These are phyloP conservation scores for Plasmodium vinckei DNA, from an alignment of 169 alveolate genomes.

Conservation along the genomic window DNA sequence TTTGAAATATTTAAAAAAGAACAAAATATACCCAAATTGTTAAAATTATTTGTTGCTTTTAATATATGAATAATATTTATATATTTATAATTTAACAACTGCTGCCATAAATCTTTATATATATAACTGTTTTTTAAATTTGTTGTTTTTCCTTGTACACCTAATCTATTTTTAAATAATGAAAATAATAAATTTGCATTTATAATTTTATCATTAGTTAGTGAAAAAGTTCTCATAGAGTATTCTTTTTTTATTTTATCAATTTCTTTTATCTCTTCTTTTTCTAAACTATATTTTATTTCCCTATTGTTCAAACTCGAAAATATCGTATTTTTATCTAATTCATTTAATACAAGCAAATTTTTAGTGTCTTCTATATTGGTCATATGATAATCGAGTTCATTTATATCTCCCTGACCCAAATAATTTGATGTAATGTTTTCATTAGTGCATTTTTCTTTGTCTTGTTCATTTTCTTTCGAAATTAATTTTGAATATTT, in stretches of 20 bases:
- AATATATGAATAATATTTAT: slow-evolving; percentile 58
- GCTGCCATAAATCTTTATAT: slow-evolving; percentile 54
- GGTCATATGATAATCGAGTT: background rate
- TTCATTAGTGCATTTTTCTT: background rate
- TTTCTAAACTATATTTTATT: background rate
- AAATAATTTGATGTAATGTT: background rate
- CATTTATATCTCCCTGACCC: background rate
- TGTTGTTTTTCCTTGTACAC: background rate
- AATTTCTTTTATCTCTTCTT: slow-evolving; percentile 3
- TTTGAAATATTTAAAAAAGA: slow-evolving; percentile 48
- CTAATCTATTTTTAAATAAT: slow-evolving; percentile 11
- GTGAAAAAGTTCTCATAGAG: background rate
- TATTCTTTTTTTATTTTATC: slow-evolving; percentile 1
- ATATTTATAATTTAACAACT: slow-evolving; percentile 61
- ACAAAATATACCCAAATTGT: slow-evolving; percentile 11
- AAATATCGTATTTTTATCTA: background rate
- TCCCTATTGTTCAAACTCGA: background rate
- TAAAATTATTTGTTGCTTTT: slow-evolving; percentile 16
- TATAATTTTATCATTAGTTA: slow-evolving; percentile 26
- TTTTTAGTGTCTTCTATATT: background rate
- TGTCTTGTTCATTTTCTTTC: background rate
- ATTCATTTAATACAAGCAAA: background rate
- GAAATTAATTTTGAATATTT: background rate
- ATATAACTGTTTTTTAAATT: slow-evolving; percentile 32
- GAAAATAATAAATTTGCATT: slow-evolving; percentile 14